Conservation (phyloP, 1,139 yeast species). For the Blastobotrys arbuscula region DNA sequence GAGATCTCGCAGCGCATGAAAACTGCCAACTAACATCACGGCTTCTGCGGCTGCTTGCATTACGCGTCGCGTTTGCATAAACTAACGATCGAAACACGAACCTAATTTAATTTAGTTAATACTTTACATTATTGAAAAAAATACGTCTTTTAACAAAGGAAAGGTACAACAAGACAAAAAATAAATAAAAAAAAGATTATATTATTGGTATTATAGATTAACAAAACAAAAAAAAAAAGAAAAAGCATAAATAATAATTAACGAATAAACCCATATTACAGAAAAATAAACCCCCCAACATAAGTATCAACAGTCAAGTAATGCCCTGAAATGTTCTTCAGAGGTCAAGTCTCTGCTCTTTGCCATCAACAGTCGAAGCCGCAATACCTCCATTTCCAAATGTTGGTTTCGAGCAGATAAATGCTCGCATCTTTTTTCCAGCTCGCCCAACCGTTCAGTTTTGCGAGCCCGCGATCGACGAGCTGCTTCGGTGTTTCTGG, state of each 20-base stretch:
- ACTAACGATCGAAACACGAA: no score
- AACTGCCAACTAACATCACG: no score
- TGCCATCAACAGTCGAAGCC: slow-evolving; percentile 10
- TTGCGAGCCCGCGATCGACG: slow-evolving; percentile 94
- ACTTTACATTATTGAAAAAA: no score
- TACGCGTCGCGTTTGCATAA: no score
- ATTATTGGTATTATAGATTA: background rate
- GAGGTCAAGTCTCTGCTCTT: slow-evolving; percentile 1
- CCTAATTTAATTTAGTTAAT: no score
- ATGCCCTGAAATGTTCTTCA: slow-evolving; percentile 1
- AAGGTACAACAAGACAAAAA: background rate
- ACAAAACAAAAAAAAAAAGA: background rate
- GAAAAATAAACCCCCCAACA: background rate
- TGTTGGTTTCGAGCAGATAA: slow-evolving; percentile 39
- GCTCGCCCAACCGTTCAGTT: slow-evolving; percentile 84
- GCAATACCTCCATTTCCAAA: slow-evolving; percentile 29
- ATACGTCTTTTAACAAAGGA: no score
- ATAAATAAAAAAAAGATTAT: background rate
- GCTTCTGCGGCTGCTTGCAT: no score
- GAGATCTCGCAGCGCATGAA: no score
- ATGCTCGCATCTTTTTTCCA: slow-evolving; percentile 74
- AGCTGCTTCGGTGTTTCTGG: slow-evolving; percentile 97
- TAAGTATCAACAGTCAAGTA: background rate
- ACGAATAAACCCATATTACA: background rate
- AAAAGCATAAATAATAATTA: background rate